Percentiles rank a stretch among this genome's conserved stretches.
These are phyloP conservation scores for Ogataea populi-albae DNA, from an alignment of 805 yeast genomes.

Conservation along the genomic window DNA sequence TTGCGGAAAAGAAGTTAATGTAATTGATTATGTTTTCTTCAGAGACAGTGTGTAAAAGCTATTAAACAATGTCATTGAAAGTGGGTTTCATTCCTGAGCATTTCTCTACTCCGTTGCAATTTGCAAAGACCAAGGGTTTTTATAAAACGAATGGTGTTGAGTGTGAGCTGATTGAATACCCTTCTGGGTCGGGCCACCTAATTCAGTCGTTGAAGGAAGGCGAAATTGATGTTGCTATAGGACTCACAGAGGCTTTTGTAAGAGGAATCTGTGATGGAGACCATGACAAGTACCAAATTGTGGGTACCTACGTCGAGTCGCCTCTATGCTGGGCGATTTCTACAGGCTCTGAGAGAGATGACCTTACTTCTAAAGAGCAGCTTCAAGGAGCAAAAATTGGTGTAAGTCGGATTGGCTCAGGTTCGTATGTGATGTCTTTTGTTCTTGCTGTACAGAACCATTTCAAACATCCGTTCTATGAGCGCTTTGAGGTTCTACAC, in stretches of 20 bases:
- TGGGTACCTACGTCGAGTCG: conserved; percentile 81
- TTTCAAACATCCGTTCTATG: conserved; percentile 51
- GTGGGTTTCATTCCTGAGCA: conserved; percentile 93
- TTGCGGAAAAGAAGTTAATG: no score
- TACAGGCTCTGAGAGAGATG: conserved; percentile 63
- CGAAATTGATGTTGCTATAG: conserved; percentile 77
- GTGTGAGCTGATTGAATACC: conserved; percentile 64
- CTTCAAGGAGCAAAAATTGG: conserved; percentile 64
- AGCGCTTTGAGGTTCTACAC: conserved; percentile 54
- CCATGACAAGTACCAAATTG: conserved; percentile 52
- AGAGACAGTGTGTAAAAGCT: no score
- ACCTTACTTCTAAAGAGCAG: conserved; percentile 48
- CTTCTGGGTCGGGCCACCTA: conserved; percentile 87
- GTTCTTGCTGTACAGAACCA: conserved; percentile 66
- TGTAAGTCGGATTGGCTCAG: conserved; percentile 84
- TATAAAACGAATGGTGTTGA: conserved; percentile 48
- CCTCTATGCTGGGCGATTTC: conserved; percentile 91
- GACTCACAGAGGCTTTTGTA: conserved; percentile 88
- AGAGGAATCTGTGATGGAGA: conserved; percentile 76
- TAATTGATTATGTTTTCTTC: no score
- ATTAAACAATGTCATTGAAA: no score
- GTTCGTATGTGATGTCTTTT: conserved; percentile 87
- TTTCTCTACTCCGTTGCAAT: conserved; percentile 80
- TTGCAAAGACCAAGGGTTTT: conserved; percentile 61
- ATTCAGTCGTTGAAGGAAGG: conserved; percentile 65